Base-by-base conservation (phyloP, 768 basidiomycete species). In the Termitomyces sp. region DNA sequence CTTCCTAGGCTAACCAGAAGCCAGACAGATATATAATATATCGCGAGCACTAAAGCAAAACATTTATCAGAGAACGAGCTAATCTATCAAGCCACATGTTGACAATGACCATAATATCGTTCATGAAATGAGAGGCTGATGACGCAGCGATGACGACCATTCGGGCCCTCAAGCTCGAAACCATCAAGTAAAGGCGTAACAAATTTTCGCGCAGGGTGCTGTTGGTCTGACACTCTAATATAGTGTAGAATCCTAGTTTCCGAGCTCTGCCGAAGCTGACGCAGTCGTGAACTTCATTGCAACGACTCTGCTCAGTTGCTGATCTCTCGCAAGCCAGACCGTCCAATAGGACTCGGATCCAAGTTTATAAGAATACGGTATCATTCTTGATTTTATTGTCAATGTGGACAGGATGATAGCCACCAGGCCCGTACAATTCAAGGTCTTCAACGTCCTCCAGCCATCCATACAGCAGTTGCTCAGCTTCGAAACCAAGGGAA, bases 131-230 rank as follows among this genome's bases (percentile, higher is more conserved):
- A 27, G 27, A 27, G 27, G n/a, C n/a, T 86, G 18, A 90, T 86
- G 81, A 93, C 88, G 78, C 91, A 93, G 59, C 90, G 85, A 71
- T 93, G 90, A 22, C 75, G 80, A 24, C 91, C 91, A 71, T 89
- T 88, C 9, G 88, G 88, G 4, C 92, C 89, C 54, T 83, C 80
- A 71, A 89, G 86, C 39, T 79, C 77, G 72, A 93, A 93, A 66
- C 89, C 83, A 70, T 93, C 90, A 47, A 91, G 82, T 62, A 93
- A 83, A 48, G 31, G 84, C 83, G 69, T 87, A 84, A 72, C 64
- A 60, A 75, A 71, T 46, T 80, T 72, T n/a, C 75, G 71, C 65
- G 78, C 70, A 18, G 73, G 63, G 36, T 56, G 54, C 11, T 54
- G 22, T 16, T 22, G n/a, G 4, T 41, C 47, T 33, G 54, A 18